Evolutionary conservation across 257 asterid genomes (phyloP).

Genomic region (Plantago major): DNA sequence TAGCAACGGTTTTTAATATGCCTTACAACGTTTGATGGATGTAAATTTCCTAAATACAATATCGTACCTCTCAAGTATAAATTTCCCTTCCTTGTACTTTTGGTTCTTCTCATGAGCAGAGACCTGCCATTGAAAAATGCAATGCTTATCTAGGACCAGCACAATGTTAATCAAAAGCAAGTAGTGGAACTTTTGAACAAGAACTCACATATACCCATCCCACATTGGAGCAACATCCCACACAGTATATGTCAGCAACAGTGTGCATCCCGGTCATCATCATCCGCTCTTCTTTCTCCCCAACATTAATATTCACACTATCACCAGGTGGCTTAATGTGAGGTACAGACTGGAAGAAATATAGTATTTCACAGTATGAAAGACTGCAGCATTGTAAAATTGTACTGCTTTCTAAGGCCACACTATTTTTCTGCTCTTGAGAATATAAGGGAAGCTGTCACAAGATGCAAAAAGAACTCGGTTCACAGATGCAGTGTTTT

Average conservation of each 20-base stretch:
- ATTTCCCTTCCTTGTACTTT: constrained; percentile 76
- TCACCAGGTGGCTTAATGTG: constrained; percentile 21
- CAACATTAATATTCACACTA: constrained; percentile 68
- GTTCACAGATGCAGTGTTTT: neutral
- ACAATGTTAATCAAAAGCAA: neutral
- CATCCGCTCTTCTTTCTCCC: constrained; percentile 68
- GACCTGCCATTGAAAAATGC: constrained; percentile 34
- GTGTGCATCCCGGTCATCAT: constrained; percentile 85
- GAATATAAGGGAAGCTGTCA: neutral
- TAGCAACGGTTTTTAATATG: neutral
- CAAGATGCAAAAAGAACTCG: too few relatives aligned
- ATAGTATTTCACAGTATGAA: constrained; percentile 11
- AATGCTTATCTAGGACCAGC: constrained; percentile 9
- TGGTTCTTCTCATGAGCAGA: constrained; percentile 57
- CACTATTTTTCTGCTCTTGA: neutral
- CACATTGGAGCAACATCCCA: constrained; percentile 74
- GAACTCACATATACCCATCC: constrained; percentile 89
- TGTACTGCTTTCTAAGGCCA: neutral
- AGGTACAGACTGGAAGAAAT: constrained; percentile 6
- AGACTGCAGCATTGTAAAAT: neutral
- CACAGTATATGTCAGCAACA: constrained; percentile 77
- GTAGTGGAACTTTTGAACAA: neutral
- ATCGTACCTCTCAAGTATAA: constrained; percentile 71
- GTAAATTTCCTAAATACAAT: neutral
- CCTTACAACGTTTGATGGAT: neutral